A percentile compares a stretch with the other conserved stretches of the same genome.
phyloP scores from a whole-genome alignment of 2,329 filamentous ascomycete species.

The Beauveria australis region DNA sequence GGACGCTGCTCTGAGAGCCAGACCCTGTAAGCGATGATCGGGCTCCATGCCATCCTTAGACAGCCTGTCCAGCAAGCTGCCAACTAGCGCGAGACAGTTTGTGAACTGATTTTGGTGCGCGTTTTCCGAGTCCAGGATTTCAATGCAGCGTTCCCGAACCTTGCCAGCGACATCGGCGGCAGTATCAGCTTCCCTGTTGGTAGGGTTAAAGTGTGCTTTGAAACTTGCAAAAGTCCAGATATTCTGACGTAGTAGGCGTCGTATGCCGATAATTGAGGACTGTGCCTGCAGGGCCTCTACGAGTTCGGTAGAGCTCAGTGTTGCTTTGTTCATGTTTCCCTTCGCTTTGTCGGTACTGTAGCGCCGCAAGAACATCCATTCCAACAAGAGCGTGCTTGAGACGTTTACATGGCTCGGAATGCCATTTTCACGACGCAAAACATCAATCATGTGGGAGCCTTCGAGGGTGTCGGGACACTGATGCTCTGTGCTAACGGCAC shows the following conservation, averaged over 20 bases:
- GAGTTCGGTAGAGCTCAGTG: conserved; percentile 5
- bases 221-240: conserved; percentile 12
- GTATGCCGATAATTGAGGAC: conserved; percentile 20
- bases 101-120: background rate
- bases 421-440: conserved; percentile 21
- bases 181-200: background rate
- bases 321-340: conserved; percentile 2
- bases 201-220: background rate
- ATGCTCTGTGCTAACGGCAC: background rate
- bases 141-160: background rate
- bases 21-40: conserved; percentile 1
- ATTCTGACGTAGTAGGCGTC: conserved; percentile 23
- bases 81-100: conserved; percentile 1
- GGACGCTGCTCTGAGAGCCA: background rate
- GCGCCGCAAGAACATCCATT: conserved; percentile 28
- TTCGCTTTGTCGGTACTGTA: conserved; percentile 2
- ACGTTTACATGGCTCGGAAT: conserved; percentile 20
- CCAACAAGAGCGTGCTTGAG: conserved; percentile 25
- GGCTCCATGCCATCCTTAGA: background rate
- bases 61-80: background rate
- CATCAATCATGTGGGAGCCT: conserved; percentile 14
- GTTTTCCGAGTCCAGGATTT: background rate
- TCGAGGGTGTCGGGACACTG: background rate
- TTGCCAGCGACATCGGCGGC: background rate
- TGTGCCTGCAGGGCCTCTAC: conserved; percentile 16